A percentile compares a stretch with the other conserved stretches of the same genome.
Evolutionary conservation across 768 basidiomycete genomes (phyloP).

Genomic region (Phylloporus arenicola): DNA sequence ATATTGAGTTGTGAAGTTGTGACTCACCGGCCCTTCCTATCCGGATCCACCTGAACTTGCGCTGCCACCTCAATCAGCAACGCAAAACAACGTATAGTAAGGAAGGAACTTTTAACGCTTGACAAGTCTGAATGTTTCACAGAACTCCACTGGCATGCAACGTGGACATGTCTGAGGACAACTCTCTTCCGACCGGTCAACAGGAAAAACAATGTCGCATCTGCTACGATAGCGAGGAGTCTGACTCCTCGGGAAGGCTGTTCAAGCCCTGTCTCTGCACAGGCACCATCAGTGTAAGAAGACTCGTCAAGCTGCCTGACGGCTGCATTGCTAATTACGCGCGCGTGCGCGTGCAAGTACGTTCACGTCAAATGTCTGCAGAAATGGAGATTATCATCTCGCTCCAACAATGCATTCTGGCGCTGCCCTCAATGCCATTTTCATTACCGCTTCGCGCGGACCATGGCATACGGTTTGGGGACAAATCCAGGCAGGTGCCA

Average conservation of each 20-base stretch:
- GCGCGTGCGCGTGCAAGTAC: conserved; percentile 40
- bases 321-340: conserved; percentile 17
- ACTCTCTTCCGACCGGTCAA: conserved; percentile 2
- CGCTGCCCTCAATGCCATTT: conserved; percentile 78
- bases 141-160: neutral
- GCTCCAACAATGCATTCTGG: conserved; percentile 66
- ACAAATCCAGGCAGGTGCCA: conserved; percentile 60
- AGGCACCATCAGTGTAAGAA: conserved; percentile 66
- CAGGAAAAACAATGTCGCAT: conserved; percentile 76
- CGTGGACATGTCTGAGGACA: conserved; percentile 14
- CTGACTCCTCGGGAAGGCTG: conserved; percentile 63
- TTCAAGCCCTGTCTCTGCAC: conserved; percentile 69
- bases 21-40: conserved; percentile 3
- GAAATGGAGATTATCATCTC: conserved; percentile 62
- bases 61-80: conserved; percentile 5
- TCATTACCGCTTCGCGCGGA: conserved; percentile 70
- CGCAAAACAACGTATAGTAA: neutral
- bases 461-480: conserved; percentile 63
- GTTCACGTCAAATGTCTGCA: conserved; percentile 79
- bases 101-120: neutral
- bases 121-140: neutral
- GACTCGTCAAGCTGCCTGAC: neutral
- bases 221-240: conserved; percentile 65
- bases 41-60: conserved; percentile 5
- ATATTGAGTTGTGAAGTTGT: no score